A percentile compares a stretch with the other conserved stretches of the same genome.
Evolutionary conservation across 805 yeast species (phyloP).

Genomic region (Candida chauliodis): DNA sequence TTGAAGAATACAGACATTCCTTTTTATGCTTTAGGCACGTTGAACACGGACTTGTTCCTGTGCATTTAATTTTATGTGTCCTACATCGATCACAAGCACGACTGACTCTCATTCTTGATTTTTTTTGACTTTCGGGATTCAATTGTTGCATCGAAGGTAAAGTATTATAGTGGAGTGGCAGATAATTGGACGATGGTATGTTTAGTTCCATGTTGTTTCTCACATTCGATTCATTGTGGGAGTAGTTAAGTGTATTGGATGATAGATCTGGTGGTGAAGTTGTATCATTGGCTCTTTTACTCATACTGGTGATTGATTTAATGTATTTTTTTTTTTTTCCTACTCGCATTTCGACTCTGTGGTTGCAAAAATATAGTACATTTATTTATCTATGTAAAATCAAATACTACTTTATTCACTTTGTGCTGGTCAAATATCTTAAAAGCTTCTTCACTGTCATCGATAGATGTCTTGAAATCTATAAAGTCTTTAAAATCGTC

Average conservation of each 20-base stretch:
- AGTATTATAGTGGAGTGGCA: not conserved
- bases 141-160: slow-evolving; percentile 3
- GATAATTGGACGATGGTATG: not conserved
- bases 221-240: slow-evolving; percentile 6
- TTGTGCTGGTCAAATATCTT: slow-evolving; percentile 50
- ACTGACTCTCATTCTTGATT: slow-evolving; percentile 38
- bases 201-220: not conserved
- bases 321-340: not conserved
- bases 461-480: slow-evolving; percentile 44
- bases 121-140: not conserved
- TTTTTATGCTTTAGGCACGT: slow-evolving; percentile 40
- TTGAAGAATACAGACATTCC: slow-evolving; percentile 27
- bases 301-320: not conserved
- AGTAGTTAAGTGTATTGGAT: not conserved
- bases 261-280: not conserved
- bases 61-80: slow-evolving; percentile 54
- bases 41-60: slow-evolving; percentile 49
- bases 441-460: slow-evolving; percentile 45
- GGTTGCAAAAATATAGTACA: not conserved
- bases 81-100: slow-evolving; percentile 58
- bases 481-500: slow-evolving; percentile 48
- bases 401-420: slow-evolving; percentile 54
- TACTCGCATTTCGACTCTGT: not conserved
- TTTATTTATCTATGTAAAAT: slow-evolving; percentile 10
- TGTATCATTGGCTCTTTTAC: not conserved